Conservation (phyloP, 352 stramenopile species). For the Globisporangium mamillatum region DNA sequence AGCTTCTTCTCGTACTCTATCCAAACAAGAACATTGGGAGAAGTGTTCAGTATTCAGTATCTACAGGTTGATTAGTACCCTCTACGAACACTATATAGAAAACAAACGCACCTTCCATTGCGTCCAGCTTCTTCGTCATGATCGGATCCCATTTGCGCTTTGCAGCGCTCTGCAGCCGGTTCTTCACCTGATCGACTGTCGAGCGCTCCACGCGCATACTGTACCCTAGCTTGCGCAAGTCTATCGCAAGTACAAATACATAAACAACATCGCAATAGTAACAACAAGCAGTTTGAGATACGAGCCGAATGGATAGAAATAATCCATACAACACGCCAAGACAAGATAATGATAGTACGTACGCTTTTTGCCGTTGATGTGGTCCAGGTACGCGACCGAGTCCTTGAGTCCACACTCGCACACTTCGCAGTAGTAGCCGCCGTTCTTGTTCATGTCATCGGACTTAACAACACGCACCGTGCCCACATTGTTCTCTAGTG, state of each 20-base stretch:
- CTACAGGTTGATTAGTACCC: not conserved
- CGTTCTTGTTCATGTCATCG: constrained; percentile 70
- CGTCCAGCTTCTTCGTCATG: constrained; percentile 78
- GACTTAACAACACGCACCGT: constrained; percentile 87
- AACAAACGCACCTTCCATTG: constrained; percentile 51
- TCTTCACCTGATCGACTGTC: constrained; percentile 86
- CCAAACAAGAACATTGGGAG: not conserved
- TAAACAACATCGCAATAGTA: not conserved
- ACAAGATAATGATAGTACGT: constrained; percentile 20
- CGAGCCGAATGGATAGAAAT: not conserved
- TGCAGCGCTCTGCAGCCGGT: constrained; percentile 68
- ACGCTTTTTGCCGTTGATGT: constrained; percentile 96
- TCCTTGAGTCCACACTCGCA: constrained; percentile 92
- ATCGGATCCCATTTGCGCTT: constrained; percentile 86
- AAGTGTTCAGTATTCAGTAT: not conserved
- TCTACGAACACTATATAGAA: not conserved
- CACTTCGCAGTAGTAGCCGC: constrained; percentile 92
- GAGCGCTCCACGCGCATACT: constrained; percentile 91
- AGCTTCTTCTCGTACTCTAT: constrained; percentile 86
- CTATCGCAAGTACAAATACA: constrained; percentile 26
- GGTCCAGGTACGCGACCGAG: constrained; percentile 91
- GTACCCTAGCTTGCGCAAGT: constrained; percentile 88
- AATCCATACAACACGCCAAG: not conserved
- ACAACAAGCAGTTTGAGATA: not conserved
- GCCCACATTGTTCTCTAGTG: constrained; percentile 81